These are phyloP conservation scores for Raphanus sativus DNA, from an alignment of 345 rosid species.

Conservation along the genomic window DNA sequence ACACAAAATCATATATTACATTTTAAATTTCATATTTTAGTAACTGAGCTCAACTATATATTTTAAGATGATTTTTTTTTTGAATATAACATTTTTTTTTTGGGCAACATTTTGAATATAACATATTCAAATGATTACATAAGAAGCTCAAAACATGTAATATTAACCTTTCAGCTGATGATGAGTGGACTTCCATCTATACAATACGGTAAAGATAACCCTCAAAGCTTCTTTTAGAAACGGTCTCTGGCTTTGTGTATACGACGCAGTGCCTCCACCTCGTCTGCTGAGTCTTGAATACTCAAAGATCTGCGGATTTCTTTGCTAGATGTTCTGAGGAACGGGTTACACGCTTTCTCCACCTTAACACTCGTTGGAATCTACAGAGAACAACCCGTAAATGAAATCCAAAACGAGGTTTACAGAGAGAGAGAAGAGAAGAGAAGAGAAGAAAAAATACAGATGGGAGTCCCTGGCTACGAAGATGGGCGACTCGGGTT, in stretches of 20 bases:
- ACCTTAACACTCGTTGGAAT: slow-evolving; percentile 73
- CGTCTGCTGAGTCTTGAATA: slow-evolving; percentile 61
- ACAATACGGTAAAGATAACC: slow-evolving; percentile 34
- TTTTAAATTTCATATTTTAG: slow-evolving; percentile 15
- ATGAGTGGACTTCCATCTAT: neutral
- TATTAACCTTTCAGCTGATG: neutral
- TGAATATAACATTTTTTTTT: no score
- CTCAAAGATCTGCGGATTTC: slow-evolving; percentile 66
- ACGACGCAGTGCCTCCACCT: slow-evolving; percentile 65
- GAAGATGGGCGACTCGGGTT: slow-evolving; percentile 73
- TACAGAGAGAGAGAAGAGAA: neutral
- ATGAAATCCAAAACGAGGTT: neutral
- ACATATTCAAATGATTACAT: slow-evolving; percentile 11
- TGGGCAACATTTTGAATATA: slow-evolving; percentile 31
- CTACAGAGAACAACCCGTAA: slow-evolving; percentile 36
- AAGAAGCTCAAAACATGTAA: slow-evolving; percentile 19
- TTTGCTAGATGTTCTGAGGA: slow-evolving; percentile 69
- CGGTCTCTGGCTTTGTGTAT: slow-evolving; percentile 78
- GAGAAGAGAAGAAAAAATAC: slow-evolving; percentile 40
- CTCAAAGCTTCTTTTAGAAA: slow-evolving; percentile 43
- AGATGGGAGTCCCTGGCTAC: slow-evolving; percentile 78
- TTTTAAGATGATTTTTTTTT: neutral
- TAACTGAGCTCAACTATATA: slow-evolving; percentile 8
- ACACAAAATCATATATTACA: neutral
- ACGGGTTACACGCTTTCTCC: slow-evolving; percentile 92